phyloP scores from a whole-genome alignment of 2,329 filamentous ascomycete species.

The Colletotrichum eremochloae region DNA sequence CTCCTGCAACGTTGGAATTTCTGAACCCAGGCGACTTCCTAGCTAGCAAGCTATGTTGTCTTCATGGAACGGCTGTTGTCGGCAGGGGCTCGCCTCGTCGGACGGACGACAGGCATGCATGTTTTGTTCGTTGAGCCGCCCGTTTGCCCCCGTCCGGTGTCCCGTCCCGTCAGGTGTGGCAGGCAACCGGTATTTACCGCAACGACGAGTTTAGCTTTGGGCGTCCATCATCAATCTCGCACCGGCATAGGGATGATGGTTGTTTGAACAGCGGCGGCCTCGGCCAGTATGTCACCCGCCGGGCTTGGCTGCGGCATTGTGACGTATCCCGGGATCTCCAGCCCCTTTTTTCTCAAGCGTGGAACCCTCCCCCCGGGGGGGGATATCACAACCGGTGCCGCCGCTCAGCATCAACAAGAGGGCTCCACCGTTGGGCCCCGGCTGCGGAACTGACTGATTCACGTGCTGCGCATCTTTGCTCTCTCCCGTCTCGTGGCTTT shows the following conservation, averaged over 20 bases:
- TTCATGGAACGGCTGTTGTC: background rate
- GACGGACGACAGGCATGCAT: too few species aligned
- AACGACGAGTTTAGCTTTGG: constrained; percentile 21
- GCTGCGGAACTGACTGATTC: constrained; percentile 5
- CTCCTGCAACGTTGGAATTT: too few species aligned
- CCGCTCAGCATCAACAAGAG: constrained; percentile 20
- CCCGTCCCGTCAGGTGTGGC: constrained; percentile 1
- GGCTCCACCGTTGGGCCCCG: constrained; percentile 28
- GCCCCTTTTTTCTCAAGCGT: constrained; percentile 1
- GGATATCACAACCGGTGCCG: background rate
- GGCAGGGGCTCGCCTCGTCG: constrained; percentile 23
- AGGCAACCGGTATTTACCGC: background rate
- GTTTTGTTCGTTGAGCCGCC: too few species aligned
- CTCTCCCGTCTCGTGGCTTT: background rate
- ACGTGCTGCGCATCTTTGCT: too few species aligned
- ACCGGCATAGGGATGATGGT: constrained; percentile 1
- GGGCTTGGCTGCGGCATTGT: constrained; percentile 27
- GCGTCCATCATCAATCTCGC: background rate
- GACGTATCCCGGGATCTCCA: constrained; percentile 19
- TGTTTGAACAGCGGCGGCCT: constrained; percentile 11
- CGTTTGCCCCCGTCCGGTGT: background rate
- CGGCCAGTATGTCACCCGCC: constrained; percentile 3
- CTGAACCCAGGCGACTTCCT: background rate
- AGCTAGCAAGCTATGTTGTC: constrained; percentile 7
- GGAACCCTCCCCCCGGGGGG: background rate